Base-by-base conservation (phyloP, 768 basidiomycete genomes). In the Nidularia pulvinata region DNA sequence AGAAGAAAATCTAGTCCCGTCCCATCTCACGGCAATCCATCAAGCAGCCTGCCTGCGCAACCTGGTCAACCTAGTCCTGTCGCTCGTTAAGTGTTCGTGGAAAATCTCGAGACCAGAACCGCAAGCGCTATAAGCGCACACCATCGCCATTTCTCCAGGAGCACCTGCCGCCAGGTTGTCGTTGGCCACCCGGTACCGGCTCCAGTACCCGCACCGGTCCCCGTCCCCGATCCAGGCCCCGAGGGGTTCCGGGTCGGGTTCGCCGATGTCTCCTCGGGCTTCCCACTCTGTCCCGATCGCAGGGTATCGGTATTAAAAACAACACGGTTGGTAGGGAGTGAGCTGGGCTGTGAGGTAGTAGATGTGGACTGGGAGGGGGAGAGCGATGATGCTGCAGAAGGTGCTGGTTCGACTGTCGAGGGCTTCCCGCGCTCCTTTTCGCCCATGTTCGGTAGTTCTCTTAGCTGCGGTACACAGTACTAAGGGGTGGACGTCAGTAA, bases 391-490 rank as follows among this genome's bases (percentile, higher is more conserved):
- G 58, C 49, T 55, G 52, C 22, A 35, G 52, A 34, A 35, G 36
- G 44, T 34, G 49, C 33, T 14, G 52, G 16, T 16, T 33, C 33
- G 14, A 35, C 14, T 3, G 46, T 30, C 13, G 49, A 22, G 42
- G 80, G 63, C 50, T 76, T 79, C 7, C 86, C 88, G 45, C 82
- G 79, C 60, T 89, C 89, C 59, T 80, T 84, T 68, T 90, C 80
- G 19, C 89, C 94, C 96, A 98, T 98, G 71, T 97, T 97, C 0
- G 96, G 96, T 32, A 95, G 70, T 63, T 95, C 86, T 45, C 77
- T 84, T 63, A 83, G 78, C 14, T 73, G 71, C 9, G 83, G 77
- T 33, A 78, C 75, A 62, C 88, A 90, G 62, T 91, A 92, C 88
- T 98, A 61, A 30, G 25, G 25, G 25, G 25, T 30, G 25, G 1